Evolutionary conservation across 768 basidiomycete species (phyloP), one percentile per base, ranked within the genome.

Genomic region (Calocybe gangraenosa): DNA sequence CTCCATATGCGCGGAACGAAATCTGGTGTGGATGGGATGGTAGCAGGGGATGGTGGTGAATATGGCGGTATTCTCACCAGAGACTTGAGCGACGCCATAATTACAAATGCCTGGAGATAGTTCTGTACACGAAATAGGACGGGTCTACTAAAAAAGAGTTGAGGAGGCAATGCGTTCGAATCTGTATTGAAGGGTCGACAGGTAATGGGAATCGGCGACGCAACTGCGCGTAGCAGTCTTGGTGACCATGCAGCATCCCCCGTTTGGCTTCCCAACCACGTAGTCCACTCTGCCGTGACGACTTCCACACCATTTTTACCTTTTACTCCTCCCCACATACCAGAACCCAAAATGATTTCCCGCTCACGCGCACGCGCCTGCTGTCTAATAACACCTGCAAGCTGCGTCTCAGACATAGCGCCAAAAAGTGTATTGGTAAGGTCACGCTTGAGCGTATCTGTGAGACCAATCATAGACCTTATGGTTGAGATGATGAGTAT

Each of bases 361-460:
- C 78, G 69, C 61, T 87, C 86, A 37, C 69, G 67, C 9, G 56
- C 53, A 47, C 66, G 75, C 1, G 84, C 82, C 51, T 84, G 75
- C 23, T 71, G 69, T 6, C 60, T 58, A 22, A 87, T 62, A 11
- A 79, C 56, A 3, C 60, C 66, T 15, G 58, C 61, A 19, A 87
- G 68, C 43, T 89, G 76, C 30, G 66, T 57, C 55, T 89, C 87
- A 18, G 75, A 70, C 82, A 87, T 83, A 30, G 68, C 69, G 15
- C 82, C 84, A 1, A 87, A 57, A 9, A 84, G 66, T 38, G 83
- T 78, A 45, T 79, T 72, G 9, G 79, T 81, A 28, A 88, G 68
- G 54, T 88, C 87, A 21, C 74, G 65, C 57, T 79, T 84, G 81
- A 89, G 84, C n/a, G 66, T 61, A 33, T 83, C 78, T 0, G 77